A percentile compares a stretch with the other conserved stretches of the same genome.
These are phyloP conservation scores for Neurospora terricola DNA, from an alignment of 495 filamentous ascomycete species.

Conservation along the genomic window DNA sequence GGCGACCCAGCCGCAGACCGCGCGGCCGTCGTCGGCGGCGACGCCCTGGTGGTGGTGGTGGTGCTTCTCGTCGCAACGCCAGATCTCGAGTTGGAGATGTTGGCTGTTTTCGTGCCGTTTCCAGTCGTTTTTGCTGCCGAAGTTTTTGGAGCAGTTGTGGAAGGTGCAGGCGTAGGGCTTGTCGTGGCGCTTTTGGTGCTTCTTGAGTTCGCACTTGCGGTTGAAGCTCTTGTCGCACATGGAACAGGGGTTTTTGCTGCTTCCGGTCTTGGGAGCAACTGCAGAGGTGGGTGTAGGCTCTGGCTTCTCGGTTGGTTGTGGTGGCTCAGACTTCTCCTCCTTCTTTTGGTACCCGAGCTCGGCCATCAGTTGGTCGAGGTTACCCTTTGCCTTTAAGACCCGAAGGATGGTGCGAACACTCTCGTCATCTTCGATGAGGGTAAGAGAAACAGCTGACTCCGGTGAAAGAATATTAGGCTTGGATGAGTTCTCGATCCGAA, in stretches of 20 bases:
- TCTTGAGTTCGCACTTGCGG: slow-evolving; percentile 67
- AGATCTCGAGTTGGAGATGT: slow-evolving; percentile 66
- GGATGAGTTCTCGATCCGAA: not conserved
- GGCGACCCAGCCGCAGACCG: slow-evolving; percentile 47
- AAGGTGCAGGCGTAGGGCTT: slow-evolving; percentile 86
- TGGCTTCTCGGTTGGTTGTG: not conserved
- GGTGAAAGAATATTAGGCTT: not conserved
- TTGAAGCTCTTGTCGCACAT: slow-evolving; percentile 45
- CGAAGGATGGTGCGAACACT: slow-evolving; percentile 6
- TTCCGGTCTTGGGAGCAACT: slow-evolving; percentile 18
- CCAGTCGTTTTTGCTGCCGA: slow-evolving; percentile 95
- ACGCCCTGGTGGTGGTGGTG: not conserved
- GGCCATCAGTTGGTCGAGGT: slow-evolving; percentile 17
- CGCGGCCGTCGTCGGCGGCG: not conserved
- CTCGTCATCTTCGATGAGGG: slow-evolving; percentile 16
- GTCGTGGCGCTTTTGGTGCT: slow-evolving; percentile 80
- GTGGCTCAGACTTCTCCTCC: slow-evolving; percentile 1
- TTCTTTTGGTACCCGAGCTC: slow-evolving; percentile 25
- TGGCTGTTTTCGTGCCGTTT: slow-evolving; percentile 90
- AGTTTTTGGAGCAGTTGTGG: slow-evolving; percentile 58
- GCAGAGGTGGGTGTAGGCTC: slow-evolving; percentile 1
- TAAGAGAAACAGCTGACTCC: not conserved
- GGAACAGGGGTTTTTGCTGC: slow-evolving; percentile 30
- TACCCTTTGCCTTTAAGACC: slow-evolving; percentile 6
- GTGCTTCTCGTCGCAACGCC: slow-evolving; percentile 53